Evolutionary conservation across 305 asterid species (phyloP), one percentile per base, ranked within the genome.

Genomic region (Stenogyne calaminthoides): DNA sequence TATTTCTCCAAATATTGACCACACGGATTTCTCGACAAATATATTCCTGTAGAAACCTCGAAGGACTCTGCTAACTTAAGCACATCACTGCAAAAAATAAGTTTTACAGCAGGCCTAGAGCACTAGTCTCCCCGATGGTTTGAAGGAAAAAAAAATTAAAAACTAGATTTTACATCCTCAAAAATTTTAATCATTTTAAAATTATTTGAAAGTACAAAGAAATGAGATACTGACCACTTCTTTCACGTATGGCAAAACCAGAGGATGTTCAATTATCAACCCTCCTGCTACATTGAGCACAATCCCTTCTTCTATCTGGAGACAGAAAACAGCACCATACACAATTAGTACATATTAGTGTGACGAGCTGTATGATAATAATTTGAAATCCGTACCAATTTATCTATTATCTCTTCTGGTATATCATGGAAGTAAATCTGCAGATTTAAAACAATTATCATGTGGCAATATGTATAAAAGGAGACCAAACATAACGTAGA

Each of bases 241-340:
- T 78, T 90, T 92, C 6, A 95, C 88, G 44, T 80, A 88, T 10
- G 99, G 96, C 66, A 88, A 75, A 72, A 92, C 76, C 66, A 90
- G 83, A 73, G 98, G 96, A 81, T 95, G 96, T 79, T 95, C 99
- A 9, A 95, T 89, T 57, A 95, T 92, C 55, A 95, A 84, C 47
- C 90, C 99, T 70, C 99, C 99, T 29, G 98, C 99, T 40, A 93
- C 99, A 78, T 90, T 76, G 42, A 92, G 89, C 80, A 95, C 96
- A 19, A 19, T 71, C 55, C 96, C 97, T 79, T 92, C 97, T 78
- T 90, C 90, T 32, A 95, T 86, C 98, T 93, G 84, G 54, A 70
- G 18, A 47, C 57, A 64, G 71, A 71, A 75, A 15, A 73, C 70
- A 56, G 32, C 47, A 55, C 15, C 22, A 40, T 40, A 27, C 34